Base-by-base conservation (phyloP, 805 yeast species). In the Saccharomyces kudriavzevii region DNA sequence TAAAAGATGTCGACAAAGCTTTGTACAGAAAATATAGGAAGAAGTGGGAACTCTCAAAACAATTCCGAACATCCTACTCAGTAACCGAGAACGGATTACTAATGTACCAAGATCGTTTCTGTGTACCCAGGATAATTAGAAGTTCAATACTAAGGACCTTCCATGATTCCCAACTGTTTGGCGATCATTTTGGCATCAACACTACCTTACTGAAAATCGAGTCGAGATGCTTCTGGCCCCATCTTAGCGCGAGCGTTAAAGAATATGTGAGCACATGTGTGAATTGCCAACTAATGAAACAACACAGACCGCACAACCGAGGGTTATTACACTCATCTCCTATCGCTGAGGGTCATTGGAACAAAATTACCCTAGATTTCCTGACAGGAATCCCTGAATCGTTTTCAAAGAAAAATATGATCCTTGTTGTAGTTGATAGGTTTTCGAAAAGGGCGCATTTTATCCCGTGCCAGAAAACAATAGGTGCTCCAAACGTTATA, bases 401-500 rank as follows among this genome's bases (percentile, higher is more conserved):
- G 17, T 10, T 40, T 13, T 5, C 8, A 5, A 27, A 27, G 28
- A 27, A 27, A 27, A 27, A 53, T 29, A 49, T 47, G 47, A 55
- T 50, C 24, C 22, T 55, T 20, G 55, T 55, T 2, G 56, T 55
- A 13, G 54, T 55, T 2, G 53, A 54, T 27, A 17, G 49, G 11
- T 49, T 54, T 24, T 35, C 47, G 10, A 55, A 55, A 17, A 26
- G 58, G 14, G 52, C 49, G 3, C 54, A 55, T 26, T 50, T 55
- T 26, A 45, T 49, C 2, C 49, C 54, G 6, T 20, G 35, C 11
- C 6, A 20, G 9, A 59, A 58, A 43, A 45, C 54, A 40, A 29
- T 57, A 47, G 49, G 57, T 20, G 57, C 59, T 4, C 52, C 53
- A 47, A 53, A 53, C 25, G 56, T 55, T 2, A 51, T 56, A 27